A percentile compares a stretch with the other conserved stretches of the same genome.
Evolutionary conservation across 2,329 filamentous ascomycete species (phyloP).

Genomic region (Penicillium expansum): DNA sequence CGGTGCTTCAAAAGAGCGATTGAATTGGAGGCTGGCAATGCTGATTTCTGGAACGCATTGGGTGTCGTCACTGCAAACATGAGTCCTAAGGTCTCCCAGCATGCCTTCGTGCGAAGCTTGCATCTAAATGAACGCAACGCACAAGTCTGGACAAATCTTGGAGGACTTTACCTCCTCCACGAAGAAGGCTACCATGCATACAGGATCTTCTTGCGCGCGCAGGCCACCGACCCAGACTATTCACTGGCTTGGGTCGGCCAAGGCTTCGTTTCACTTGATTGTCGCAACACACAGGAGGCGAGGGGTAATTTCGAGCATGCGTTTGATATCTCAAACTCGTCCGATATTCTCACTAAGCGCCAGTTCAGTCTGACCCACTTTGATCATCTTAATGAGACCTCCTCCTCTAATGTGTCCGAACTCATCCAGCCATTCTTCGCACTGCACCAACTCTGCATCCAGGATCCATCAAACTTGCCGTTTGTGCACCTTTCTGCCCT

Average conservation of each 20-base stretch:
- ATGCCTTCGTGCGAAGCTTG: conserved; percentile 88
- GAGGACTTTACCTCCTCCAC: conserved; percentile 78
- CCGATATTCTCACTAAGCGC: conserved; percentile 67
- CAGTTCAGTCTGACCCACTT: conserved; percentile 81
- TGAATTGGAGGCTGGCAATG: conserved; percentile 87
- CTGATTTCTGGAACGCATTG: conserved; percentile 95
- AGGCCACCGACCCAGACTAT: conserved; percentile 92
- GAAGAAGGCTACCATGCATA: conserved; percentile 84
- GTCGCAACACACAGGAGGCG: conserved; percentile 73
- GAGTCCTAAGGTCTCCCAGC: conserved; percentile 84
- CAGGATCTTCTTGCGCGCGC: conserved; percentile 81
- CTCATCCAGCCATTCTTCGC: conserved; percentile 87
- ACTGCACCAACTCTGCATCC: conserved; percentile 72
- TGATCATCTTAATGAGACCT: conserved; percentile 66
- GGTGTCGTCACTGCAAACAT: conserved; percentile 85
- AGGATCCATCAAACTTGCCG: conserved; percentile 67
- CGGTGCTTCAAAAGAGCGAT: conserved; percentile 94
- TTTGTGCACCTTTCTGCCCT: conserved; percentile 76
- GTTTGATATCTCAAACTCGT: conserved; percentile 84
- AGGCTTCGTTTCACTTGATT: conserved; percentile 75
- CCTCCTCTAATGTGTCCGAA: conserved; percentile 52
- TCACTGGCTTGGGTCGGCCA: conserved; percentile 93
- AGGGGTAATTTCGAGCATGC: conserved; percentile 86
- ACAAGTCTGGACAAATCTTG: conserved; percentile 86
- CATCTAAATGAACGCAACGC: conserved; percentile 86